Evolutionary conservation across 768 basidiomycete species (phyloP).

Genomic region (Thelephora ganbajun): DNA sequence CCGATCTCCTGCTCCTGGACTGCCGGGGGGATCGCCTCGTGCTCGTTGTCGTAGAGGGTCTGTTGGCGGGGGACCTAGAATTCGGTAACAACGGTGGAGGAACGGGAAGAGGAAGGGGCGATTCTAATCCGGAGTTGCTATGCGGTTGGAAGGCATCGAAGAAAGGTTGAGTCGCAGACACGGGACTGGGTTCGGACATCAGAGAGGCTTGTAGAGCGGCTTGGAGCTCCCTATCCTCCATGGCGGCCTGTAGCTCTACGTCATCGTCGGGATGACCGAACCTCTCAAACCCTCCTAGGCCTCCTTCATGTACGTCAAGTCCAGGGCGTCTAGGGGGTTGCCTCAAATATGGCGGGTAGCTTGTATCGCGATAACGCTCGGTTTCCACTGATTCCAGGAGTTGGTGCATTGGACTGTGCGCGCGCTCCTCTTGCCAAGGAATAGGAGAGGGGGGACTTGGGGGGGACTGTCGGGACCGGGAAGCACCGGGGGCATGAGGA

Average conservation of each 20-base stretch:
- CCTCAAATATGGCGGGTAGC: too few species aligned
- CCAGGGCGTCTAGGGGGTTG: too few species aligned
- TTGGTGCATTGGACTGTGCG: too few species aligned
- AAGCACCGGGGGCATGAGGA: too few species aligned
- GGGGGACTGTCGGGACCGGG: conserved; percentile 11
- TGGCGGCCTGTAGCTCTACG: too few species aligned
- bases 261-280: too few species aligned
- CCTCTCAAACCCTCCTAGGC: too few species aligned
- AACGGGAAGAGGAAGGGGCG: conserved; percentile 13
- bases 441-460: too few species aligned
- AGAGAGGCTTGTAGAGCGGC: conserved; percentile 78
- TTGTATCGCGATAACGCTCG: conserved; percentile 39
- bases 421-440: conserved; percentile 4
- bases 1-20: background rate
- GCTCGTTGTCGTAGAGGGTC: background rate
- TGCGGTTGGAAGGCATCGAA: background rate
- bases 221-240: conserved; percentile 83
- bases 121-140: conserved; percentile 3
- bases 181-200: conserved; percentile 13
- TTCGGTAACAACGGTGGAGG: conserved; percentile 5
- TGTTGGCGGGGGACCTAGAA: background rate
- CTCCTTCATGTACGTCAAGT: too few species aligned
- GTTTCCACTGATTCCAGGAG: background rate
- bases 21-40: background rate
- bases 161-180: background rate